phyloP scores from a whole-genome alignment of 179 eudicot genomes.

The Heliamphora pulchella region DNA sequence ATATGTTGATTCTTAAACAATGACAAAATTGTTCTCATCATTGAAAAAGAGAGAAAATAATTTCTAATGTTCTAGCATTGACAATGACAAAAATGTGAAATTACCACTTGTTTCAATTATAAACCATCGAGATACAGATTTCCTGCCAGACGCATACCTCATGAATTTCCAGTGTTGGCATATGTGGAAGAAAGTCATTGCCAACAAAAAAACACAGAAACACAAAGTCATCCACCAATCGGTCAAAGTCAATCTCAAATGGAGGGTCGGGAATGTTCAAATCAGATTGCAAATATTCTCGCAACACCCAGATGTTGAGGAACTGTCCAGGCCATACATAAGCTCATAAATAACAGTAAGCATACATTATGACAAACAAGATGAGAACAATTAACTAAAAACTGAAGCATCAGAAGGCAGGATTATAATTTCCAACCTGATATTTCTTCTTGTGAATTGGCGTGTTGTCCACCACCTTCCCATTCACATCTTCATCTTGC shows the following conservation, averaged over 20 bases:
- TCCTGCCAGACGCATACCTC: constrained; percentile 52
- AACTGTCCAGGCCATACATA: constrained; percentile 38
- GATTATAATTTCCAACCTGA: constrained; percentile 50
- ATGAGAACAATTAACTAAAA: constrained; percentile 9
- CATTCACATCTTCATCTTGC: constrained; percentile 32
- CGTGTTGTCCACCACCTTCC: constrained; percentile 45
- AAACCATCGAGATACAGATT: not conserved
- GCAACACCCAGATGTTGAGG: constrained; percentile 85
- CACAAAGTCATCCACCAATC: constrained; percentile 90
- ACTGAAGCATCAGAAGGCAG: constrained; percentile 8
- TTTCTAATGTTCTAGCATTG: constrained; percentile 1
- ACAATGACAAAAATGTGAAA: not conserved
- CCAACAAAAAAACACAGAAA: constrained; percentile 97
- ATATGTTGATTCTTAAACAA: constrained; percentile 4
- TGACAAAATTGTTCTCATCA: not conserved
- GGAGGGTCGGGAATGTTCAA: constrained; percentile 72
- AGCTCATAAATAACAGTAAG: constrained; percentile 2
- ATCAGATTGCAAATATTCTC: constrained; percentile 91
- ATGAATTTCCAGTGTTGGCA: constrained; percentile 96
- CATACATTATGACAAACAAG: constrained; percentile 10
- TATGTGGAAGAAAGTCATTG: constrained; percentile 98
- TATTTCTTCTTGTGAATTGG: constrained; percentile 93
- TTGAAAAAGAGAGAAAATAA: too few relatives aligned
- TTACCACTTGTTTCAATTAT: constrained; percentile 1
- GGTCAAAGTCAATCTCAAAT: constrained; percentile 64